A percentile compares a stretch with the other conserved stretches of the same genome.
Conservation (phyloP, 164 flowering plant species). For the Hamamelis virginiana region DNA sequence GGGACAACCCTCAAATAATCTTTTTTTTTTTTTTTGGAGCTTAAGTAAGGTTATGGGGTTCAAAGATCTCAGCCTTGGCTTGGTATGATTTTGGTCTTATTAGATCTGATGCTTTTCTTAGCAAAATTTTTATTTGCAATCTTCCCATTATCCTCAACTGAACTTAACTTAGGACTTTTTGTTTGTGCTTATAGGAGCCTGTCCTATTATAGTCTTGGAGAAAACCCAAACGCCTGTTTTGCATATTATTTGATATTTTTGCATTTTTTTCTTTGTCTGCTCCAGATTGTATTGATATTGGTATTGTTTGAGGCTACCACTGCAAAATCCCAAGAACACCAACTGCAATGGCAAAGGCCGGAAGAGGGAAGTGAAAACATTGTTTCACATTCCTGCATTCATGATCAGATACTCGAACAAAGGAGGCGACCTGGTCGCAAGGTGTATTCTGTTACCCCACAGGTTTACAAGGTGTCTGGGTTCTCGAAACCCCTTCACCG, state of each 20-base stretch:
- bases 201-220: background rate
- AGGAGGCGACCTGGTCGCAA: constrained; percentile 80
- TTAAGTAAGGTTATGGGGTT: background rate
- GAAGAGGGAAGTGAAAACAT: constrained; percentile 41
- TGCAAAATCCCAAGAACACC: constrained; percentile 34
- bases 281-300: constrained; percentile 56
- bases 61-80: background rate
- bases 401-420: constrained; percentile 91
- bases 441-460: constrained; percentile 88
- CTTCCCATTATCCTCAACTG: too few species aligned
- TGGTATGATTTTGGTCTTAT: background rate
- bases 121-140: background rate
- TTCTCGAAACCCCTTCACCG: constrained; percentile 33
- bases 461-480: constrained; percentile 60
- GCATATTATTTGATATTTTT: background rate
- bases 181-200: background rate
- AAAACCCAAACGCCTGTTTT: background rate
- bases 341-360: constrained; percentile 27
- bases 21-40: background rate
- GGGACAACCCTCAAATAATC: background rate
- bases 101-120: background rate
- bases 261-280: constrained; percentile 4
- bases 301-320: constrained; percentile 35
- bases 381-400: constrained; percentile 91
- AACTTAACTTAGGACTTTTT: background rate